Base-by-base conservation (phyloP, 2,329 filamentous ascomycete species). In the Alternaria gansuensis region DNA sequence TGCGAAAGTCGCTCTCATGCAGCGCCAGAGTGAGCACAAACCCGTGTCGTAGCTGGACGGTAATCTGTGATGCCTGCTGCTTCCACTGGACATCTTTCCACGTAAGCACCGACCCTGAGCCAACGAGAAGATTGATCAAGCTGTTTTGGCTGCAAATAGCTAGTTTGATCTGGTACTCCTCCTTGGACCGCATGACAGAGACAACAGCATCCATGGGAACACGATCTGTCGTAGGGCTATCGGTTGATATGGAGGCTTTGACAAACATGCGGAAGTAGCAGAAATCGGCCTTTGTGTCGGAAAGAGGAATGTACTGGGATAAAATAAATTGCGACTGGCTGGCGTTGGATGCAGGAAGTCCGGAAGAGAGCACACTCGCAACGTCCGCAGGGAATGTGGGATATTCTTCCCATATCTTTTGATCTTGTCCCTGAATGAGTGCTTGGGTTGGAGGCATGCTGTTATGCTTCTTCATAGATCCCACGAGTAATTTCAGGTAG, bases 71-170 rank as follows among this genome's bases (percentile, higher is more conserved):
- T 6, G 83, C 82, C 46, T 90, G 88, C 17, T 88, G 83, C 57
- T 88, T 88, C 93, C 93, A 97, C 40, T 87, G 84, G 5, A 96
- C 85, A 73, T 95, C 90, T 6, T 91, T 87, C 93, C 93, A 97
- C 0, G 86, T 88, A 6, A 82, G 79, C 64, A 85, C 87, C 67
- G 88, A 88, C 69, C 88, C 88, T 26, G 84, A 82, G 68, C 91
- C 89, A 13, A 97, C 87, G 45, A 85, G 82, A 34, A 97, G 79
- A 65, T 93, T 92, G 58, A 96, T 83, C 21, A 90, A 83, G 13
- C 90, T 89, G 66, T 88, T 90, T 77, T 96, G 92, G 75, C 90
- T 96, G 13, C 90, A 88, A 54, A 97, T 83, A 5, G 91, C 82
- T 50, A 93, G 88, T 50, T 88, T 87, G 6, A 93, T 84, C 51